phyloP scores from a whole-genome alignment of 2,329 filamentous ascomycete species.

The Amesomyces nigricolor region DNA sequence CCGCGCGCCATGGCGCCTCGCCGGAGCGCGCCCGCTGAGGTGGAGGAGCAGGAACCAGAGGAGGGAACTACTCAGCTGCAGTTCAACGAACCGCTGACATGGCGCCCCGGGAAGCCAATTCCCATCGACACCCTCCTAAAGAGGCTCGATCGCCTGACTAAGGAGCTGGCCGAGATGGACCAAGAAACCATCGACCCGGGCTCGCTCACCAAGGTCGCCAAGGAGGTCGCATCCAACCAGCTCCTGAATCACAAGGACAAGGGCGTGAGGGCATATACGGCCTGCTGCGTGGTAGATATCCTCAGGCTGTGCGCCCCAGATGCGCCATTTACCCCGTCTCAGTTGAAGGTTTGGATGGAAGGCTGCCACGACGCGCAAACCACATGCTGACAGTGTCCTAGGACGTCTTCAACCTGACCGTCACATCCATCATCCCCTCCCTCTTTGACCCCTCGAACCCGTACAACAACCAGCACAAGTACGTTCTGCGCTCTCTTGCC shows the following conservation, averaged over 20 bases:
- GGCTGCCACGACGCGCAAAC: neutral
- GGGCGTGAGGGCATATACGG: slow-evolving; percentile 82
- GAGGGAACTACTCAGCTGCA: slow-evolving; percentile 48
- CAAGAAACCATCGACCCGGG: slow-evolving; percentile 79
- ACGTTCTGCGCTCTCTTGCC: slow-evolving; percentile 79
- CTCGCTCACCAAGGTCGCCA: slow-evolving; percentile 78
- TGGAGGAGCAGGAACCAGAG: slow-evolving; percentile 37
- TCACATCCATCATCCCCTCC: slow-evolving; percentile 75
- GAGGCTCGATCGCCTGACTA: slow-evolving; percentile 72
- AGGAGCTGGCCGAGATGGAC: slow-evolving; percentile 78
- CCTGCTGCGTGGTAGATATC: slow-evolving; percentile 88
- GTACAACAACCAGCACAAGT: slow-evolving; percentile 90
- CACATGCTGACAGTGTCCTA: slow-evolving; percentile 39
- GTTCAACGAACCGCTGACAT: slow-evolving; percentile 83
- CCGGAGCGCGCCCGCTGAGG: slow-evolving; percentile 35
- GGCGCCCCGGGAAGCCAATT: slow-evolving; percentile 88
- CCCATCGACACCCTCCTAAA: slow-evolving; percentile 73
- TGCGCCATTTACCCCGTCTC: slow-evolving; percentile 83
- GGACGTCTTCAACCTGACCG: slow-evolving; percentile 90
- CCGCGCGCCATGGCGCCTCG: slow-evolving; percentile 36
- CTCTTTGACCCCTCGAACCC: slow-evolving; percentile 81
- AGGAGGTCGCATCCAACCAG: slow-evolving; percentile 76
- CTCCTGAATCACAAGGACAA: slow-evolving; percentile 87
- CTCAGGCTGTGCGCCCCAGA: slow-evolving; percentile 88
- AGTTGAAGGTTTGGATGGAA: slow-evolving; percentile 68